Conservation (phyloP, 345 rosid species). For the Citrus unshiu region DNA sequence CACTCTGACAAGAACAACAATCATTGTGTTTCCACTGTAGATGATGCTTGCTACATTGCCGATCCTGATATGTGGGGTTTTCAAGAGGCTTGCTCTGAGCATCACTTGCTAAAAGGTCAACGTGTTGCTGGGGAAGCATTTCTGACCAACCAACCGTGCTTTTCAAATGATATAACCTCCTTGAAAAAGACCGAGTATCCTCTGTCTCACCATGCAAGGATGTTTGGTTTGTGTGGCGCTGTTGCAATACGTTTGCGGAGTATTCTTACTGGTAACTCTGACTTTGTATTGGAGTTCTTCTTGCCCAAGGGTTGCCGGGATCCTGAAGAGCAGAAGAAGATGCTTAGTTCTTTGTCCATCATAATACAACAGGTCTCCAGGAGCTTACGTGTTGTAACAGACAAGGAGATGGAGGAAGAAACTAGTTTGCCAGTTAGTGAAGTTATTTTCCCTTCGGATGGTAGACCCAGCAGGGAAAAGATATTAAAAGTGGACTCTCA, state of each 20-base stretch:
- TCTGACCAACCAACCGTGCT: slow-evolving; percentile 86
- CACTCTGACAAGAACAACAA: slow-evolving; percentile 70
- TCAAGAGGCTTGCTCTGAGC: slow-evolving; percentile 92
- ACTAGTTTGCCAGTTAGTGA: slow-evolving; percentile 32
- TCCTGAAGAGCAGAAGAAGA: slow-evolving; percentile 55
- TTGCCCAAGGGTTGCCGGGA: slow-evolving; percentile 66
- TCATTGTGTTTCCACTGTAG: slow-evolving; percentile 77
- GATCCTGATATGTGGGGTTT: slow-evolving; percentile 55
- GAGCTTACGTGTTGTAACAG: slow-evolving; percentile 69
- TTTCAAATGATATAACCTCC: slow-evolving; percentile 61
- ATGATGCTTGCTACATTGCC: slow-evolving; percentile 62
- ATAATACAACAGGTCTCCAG: slow-evolving; percentile 67
- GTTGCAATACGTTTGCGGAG: slow-evolving; percentile 85
- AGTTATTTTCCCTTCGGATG: slow-evolving; percentile 26
- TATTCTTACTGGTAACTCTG: slow-evolving; percentile 56
- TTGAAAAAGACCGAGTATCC: slow-evolving; percentile 70
- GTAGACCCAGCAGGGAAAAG: slow-evolving; percentile 32
- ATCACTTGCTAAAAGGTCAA: slow-evolving; percentile 90
- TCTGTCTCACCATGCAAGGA: slow-evolving; percentile 90
- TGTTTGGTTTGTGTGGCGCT: slow-evolving; percentile 70
- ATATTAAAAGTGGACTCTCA: slow-evolving; percentile 24
- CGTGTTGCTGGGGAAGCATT: slow-evolving; percentile 89
- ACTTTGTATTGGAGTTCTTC: slow-evolving; percentile 93
- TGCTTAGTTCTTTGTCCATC: slow-evolving; percentile 66
- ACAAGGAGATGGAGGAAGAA: slow-evolving; percentile 67